These are phyloP conservation scores for Desmodesmus armatus DNA, from an alignment of 139 green algal species.

Conservation along the genomic window DNA sequence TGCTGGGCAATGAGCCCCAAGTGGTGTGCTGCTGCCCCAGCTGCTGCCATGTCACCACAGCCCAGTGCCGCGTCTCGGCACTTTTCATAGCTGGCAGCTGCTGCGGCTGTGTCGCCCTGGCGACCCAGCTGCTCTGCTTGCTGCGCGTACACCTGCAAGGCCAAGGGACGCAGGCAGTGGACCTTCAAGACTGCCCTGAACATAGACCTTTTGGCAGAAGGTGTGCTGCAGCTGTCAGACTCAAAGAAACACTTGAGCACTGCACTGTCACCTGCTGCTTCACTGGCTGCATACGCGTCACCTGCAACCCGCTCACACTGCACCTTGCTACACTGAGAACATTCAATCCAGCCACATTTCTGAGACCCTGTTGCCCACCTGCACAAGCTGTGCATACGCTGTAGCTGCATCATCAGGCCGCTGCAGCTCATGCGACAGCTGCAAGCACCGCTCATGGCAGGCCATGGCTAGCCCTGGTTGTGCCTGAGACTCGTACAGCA, in stretches of 20 bases:
- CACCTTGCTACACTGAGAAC: neutral
- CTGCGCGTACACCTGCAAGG: conserved; percentile 39
- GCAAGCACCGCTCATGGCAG: conserved; percentile 65
- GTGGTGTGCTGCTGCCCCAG: conserved; percentile 59
- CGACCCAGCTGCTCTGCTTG: conserved; percentile 63
- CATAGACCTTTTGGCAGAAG: no score
- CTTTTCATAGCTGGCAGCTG: conserved; percentile 53
- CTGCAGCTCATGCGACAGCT: conserved; percentile 45
- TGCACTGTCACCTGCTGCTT: no score
- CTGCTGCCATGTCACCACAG: conserved; percentile 49
- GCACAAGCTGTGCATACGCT: conserved; percentile 38
- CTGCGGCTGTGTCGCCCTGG: conserved; percentile 35
- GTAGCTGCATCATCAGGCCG: conserved; percentile 27
- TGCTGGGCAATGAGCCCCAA: conserved; percentile 66
- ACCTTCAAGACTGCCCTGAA: no score
- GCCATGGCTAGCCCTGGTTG: conserved; percentile 55
- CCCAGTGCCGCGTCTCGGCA: conserved; percentile 60
- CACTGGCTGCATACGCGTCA: no score
- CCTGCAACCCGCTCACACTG: no score
- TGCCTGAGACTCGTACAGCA: conserved; percentile 66
- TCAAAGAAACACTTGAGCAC: no score
- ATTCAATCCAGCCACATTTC: neutral
- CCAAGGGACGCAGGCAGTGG: no score
- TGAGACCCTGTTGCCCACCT: no score
- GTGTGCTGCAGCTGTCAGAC: no score